Evolutionary conservation across 1,139 yeast genomes (phyloP).

Genomic region (Spathaspora sp.): DNA sequence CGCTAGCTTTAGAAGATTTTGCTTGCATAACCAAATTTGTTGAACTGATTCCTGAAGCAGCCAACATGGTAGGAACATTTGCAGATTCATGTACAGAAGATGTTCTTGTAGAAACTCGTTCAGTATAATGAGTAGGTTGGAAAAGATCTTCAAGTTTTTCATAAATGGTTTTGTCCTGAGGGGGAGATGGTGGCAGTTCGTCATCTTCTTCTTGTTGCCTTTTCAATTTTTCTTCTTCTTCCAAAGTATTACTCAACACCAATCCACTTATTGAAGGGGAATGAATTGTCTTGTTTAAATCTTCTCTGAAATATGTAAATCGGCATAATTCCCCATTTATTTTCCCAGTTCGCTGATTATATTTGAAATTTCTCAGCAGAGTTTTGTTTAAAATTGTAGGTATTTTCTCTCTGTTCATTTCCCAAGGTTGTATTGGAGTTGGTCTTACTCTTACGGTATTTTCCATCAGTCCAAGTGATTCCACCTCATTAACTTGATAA

Average conservation of each 20-base stretch:
- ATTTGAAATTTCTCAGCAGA: conserved; percentile 7
- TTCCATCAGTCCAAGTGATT: conserved; percentile 38
- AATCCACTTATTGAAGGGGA: conserved; percentile 87
- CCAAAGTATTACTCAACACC: background rate
- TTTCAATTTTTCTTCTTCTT: conserved; percentile 10
- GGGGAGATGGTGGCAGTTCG: conserved; percentile 8
- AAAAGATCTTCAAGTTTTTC: conserved; percentile 30
- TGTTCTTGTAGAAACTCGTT: conserved; percentile 9
- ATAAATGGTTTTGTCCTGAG: conserved; percentile 9
- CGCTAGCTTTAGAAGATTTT: conserved; percentile 12
- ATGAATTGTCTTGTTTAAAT: conserved; percentile 83
- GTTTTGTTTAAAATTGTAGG: conserved; percentile 31
- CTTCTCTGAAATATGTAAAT: conserved; percentile 91
- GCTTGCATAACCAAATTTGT: conserved; percentile 5
- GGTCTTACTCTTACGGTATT: conserved; percentile 68
- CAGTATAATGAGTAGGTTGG: conserved; percentile 24
- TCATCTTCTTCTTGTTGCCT: conserved; percentile 11
- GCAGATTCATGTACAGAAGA: conserved; percentile 11
- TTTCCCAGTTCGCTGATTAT: conserved; percentile 14
- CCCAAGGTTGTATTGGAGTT: conserved; percentile 77
- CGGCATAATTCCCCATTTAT: conserved; percentile 40
- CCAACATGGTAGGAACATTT: background rate
- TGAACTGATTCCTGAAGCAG: background rate
- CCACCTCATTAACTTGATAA: conserved; percentile 64
- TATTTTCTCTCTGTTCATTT: conserved; percentile 35